Evolutionary conservation across 139 green algal genomes (phyloP).

Genomic region (Coccomyxa sp.): DNA sequence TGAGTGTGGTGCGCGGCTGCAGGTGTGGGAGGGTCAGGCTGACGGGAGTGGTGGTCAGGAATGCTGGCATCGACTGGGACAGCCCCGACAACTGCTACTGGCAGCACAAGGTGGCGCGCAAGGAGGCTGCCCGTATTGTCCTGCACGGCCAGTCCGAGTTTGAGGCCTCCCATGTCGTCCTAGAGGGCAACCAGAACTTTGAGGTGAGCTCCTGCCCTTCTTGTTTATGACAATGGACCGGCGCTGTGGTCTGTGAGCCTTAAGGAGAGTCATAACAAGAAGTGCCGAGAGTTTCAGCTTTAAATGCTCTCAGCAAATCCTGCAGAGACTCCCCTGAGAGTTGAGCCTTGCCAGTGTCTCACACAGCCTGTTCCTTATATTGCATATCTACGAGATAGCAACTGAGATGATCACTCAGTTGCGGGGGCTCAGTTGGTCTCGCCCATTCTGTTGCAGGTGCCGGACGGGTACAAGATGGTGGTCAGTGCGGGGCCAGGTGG

Average conservation of each 20-base stretch:
- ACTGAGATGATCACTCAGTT: no score
- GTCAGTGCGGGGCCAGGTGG: conserved; percentile 30
- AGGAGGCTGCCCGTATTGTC: conserved; percentile 62
- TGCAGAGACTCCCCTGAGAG: not conserved
- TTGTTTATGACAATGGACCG: no score
- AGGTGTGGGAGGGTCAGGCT: conserved; percentile 67
- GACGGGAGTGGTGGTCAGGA: conserved; percentile 75
- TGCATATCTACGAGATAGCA: no score
- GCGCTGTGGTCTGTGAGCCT: no score
- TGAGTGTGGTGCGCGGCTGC: not conserved
- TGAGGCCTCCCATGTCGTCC: conserved; percentile 62
- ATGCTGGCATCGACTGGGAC: conserved; percentile 84
- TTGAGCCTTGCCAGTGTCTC: not conserved
- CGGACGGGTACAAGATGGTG: conserved; percentile 71
- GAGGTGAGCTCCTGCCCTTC: no score
- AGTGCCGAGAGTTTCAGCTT: no score
- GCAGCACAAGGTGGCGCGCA: conserved; percentile 66
- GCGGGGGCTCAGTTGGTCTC: not conserved
- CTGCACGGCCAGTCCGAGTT: conserved; percentile 88
- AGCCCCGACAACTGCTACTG: conserved; percentile 74
- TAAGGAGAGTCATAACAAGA: no score
- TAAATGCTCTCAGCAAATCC: no score
- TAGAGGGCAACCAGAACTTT: conserved; percentile 54
- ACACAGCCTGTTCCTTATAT: no score
- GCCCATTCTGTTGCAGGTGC: conserved; percentile 50